Conservation (phyloP, 2,329 filamentous ascomycete genomes). For the Raffaelea arxii region DNA sequence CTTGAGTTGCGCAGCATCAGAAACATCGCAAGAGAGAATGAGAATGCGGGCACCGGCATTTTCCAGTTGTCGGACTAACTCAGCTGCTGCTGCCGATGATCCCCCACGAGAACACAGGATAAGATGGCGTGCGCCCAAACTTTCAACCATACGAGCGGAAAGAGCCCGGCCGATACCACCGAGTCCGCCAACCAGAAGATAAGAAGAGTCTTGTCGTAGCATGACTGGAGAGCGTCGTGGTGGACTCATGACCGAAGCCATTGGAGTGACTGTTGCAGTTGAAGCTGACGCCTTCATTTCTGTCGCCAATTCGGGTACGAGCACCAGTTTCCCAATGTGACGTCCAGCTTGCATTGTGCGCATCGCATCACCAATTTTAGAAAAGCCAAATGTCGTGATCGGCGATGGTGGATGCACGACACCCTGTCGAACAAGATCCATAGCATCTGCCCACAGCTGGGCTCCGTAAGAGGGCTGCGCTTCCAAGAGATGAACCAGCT, state of each 20-base stretch:
- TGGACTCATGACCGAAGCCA: not conserved
- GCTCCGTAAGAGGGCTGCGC: conserved; percentile 9
- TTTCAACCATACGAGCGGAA: conserved; percentile 15
- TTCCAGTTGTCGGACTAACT: too few relatives aligned
- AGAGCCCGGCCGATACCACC: conserved; percentile 18
- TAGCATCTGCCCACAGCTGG: conserved; percentile 10
- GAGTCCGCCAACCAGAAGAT: conserved; percentile 19
- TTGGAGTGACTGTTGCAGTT: not conserved
- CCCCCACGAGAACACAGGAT: conserved; percentile 11
- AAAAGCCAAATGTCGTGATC: conserved; percentile 6
- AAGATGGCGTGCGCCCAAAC: conserved; percentile 10
- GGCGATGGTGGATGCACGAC: conserved; percentile 4
- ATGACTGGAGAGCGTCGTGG: conserved; percentile 1
- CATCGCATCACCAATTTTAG: conserved; percentile 28
- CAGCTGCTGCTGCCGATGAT: too few relatives aligned
- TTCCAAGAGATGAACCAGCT: conserved; percentile 9
- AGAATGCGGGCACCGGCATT: too few relatives aligned
- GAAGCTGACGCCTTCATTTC: not conserved
- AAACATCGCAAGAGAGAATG: too few relatives aligned
- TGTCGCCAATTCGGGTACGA: conserved; percentile 7
- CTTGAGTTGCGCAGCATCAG: too few relatives aligned
- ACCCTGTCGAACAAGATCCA: conserved; percentile 8
- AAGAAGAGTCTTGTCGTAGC: conserved; percentile 10
- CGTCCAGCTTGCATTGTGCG: conserved; percentile 30
- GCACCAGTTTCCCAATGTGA: conserved; percentile 25